Evolutionary conservation across 2,329 filamentous ascomycete genomes (phyloP).

Genomic region (Pseudocercospora eumusae): DNA sequence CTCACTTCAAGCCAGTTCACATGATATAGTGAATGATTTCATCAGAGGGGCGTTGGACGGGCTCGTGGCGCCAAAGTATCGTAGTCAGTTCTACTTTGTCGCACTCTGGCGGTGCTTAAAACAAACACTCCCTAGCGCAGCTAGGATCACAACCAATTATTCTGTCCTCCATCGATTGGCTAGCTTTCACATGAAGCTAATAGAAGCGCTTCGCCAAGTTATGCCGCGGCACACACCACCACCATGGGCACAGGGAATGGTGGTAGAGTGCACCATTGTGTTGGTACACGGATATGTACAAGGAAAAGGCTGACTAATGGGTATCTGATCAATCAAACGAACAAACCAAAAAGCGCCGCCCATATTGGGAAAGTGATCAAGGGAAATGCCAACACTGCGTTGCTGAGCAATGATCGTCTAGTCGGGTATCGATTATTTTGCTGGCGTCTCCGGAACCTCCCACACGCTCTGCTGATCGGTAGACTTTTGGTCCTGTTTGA

Average conservation of each 20-base stretch:
- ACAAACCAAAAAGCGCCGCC: neutral
- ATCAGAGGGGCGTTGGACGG: too few relatives aligned
- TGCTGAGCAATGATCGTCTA: neutral
- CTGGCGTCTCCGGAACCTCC: slow-evolving; percentile 51
- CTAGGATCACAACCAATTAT: neutral
- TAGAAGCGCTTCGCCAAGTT: neutral
- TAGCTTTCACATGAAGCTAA: neutral
- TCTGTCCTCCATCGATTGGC: neutral
- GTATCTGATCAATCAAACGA: neutral
- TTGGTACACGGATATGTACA: too few relatives aligned
- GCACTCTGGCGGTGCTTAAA: neutral
- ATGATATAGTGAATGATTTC: too few relatives aligned
- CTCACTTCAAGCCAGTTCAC: too few relatives aligned
- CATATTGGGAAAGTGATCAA: slow-evolving; percentile 1
- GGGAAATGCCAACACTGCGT: neutral
- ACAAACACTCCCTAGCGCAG: neutral
- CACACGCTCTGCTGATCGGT: slow-evolving; percentile 41
- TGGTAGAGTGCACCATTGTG: neutral
- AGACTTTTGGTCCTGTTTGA: slow-evolving; percentile 9
- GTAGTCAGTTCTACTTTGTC: too few relatives aligned
- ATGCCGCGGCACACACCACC: neutral
- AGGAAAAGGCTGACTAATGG: too few relatives aligned
- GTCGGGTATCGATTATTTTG: slow-evolving; percentile 14
- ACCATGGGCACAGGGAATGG: neutral
- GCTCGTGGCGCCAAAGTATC: neutral